A percentile compares a stretch with the other conserved stretches of the same genome.
These are phyloP conservation scores for Elsinoe australis DNA, from an alignment of 2,329 filamentous ascomycete species.

Conservation along the genomic window DNA sequence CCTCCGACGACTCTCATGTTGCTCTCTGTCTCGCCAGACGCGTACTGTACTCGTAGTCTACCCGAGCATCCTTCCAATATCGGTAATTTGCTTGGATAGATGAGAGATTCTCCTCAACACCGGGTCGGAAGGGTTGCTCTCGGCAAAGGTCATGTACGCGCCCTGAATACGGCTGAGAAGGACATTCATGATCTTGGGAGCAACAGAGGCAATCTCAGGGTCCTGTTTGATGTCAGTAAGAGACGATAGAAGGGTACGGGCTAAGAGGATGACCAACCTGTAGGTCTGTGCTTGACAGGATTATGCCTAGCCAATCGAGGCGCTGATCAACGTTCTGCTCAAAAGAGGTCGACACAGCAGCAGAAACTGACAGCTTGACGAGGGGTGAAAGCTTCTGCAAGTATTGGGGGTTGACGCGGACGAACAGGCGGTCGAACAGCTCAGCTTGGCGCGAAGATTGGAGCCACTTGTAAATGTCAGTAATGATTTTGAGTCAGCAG, in stretches of 20 bases:
- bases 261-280: constrained; percentile 20
- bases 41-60: too few relatives aligned
- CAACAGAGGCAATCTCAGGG: constrained; percentile 47
- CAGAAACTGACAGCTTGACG: constrained; percentile 53
- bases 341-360: constrained; percentile 52
- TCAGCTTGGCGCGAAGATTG: constrained; percentile 52
- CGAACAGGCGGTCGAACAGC: constrained; percentile 56
- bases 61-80: constrained; percentile 20
- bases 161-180: constrained; percentile 50
- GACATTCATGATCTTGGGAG: constrained; percentile 53
- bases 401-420: constrained; percentile 50
- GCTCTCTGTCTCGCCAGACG: too few relatives aligned
- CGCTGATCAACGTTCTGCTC: constrained; percentile 47
- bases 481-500: not conserved
- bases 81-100: constrained; percentile 26
- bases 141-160: constrained; percentile 50
- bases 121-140: constrained; percentile 45
- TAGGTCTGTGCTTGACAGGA: constrained; percentile 48
- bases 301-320: constrained; percentile 51
- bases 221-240: constrained; percentile 22
- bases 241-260: constrained; percentile 14
- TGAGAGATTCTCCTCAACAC: constrained; percentile 30
- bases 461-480: constrained; percentile 45
- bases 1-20: too few relatives aligned
- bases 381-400: constrained; percentile 49